A percentile compares a stretch with the other conserved stretches of the same genome.
These are phyloP conservation scores for Cercospora zeina DNA, from an alignment of 2,329 filamentous ascomycete genomes.

Conservation along the genomic window DNA sequence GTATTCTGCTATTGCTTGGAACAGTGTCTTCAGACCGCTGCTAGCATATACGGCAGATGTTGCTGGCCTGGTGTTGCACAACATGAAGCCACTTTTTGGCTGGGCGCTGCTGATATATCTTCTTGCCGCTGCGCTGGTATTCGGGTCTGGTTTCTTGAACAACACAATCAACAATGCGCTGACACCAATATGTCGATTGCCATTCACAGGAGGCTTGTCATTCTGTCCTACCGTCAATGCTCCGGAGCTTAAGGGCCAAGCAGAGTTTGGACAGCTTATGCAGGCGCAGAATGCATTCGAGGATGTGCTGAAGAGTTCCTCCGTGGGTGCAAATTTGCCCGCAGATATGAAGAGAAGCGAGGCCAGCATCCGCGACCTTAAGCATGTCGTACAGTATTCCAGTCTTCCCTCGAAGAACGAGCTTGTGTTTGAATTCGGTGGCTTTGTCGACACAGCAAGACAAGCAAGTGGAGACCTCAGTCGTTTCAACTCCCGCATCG, in stretches of 20 bases:
- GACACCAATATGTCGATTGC: conserved; percentile 69
- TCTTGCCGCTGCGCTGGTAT: conserved; percentile 58
- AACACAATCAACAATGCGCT: conserved; percentile 62
- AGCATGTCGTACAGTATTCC: conserved; percentile 70
- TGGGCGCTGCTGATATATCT: conserved; percentile 63
- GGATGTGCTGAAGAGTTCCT: conserved; percentile 68
- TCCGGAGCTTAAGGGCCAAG: conserved; percentile 36
- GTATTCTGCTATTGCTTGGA: conserved; percentile 35
- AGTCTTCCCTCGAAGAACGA: conserved; percentile 67
- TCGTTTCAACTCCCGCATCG: conserved; percentile 74
- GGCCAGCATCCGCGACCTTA: conserved; percentile 70
- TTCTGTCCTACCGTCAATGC: conserved; percentile 54
- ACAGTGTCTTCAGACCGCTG: conserved; percentile 40
- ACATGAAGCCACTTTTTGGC: conserved; percentile 65
- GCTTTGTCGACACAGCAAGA: conserved; percentile 69
- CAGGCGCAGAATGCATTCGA: conserved; percentile 74
- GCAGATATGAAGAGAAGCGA: conserved; percentile 79
- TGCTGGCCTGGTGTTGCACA: conserved; percentile 59
- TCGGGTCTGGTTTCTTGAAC: conserved; percentile 63
- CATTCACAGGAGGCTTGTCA: conserved; percentile 63
- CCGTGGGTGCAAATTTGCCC: conserved; percentile 66
- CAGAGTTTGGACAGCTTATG: conserved; percentile 76
- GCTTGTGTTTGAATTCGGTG: conserved; percentile 72
- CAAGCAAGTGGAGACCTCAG: conserved; percentile 67
- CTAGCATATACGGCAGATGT: conserved; percentile 57